Evolutionary conservation across 495 filamentous ascomycete genomes (phyloP).

Genomic region (Letharia lupina): DNA sequence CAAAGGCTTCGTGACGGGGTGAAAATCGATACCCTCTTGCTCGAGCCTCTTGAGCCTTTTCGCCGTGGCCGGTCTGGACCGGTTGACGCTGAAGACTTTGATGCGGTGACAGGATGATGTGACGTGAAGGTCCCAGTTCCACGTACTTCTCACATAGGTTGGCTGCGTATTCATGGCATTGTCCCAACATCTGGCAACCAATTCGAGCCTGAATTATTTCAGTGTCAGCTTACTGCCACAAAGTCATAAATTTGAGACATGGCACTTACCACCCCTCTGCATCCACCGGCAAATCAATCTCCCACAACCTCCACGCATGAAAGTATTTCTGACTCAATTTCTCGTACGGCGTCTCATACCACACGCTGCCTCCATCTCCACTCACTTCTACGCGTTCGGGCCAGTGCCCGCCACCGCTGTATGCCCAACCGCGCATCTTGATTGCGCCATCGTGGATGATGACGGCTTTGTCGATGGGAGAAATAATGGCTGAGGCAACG

Average conservation of each 20-base stretch:
- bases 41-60: constrained; percentile 40
- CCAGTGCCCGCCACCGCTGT: constrained; percentile 51
- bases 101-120: constrained; percentile 49
- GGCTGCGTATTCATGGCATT: constrained; percentile 48
- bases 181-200: constrained; percentile 50
- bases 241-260: no score
- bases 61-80: constrained; percentile 37
- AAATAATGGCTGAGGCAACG: constrained; percentile 51
- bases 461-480: constrained; percentile 43
- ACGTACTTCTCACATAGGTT: constrained; percentile 34
- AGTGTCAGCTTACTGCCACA: no score
- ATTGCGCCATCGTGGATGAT: constrained; percentile 49
- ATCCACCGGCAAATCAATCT: constrained; percentile 46
- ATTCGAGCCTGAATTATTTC: constrained; percentile 36
- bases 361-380: constrained; percentile 48
- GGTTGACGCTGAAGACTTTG: constrained; percentile 50
- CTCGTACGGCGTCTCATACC: constrained; percentile 47
- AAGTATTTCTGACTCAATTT: constrained; percentile 47
- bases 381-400: constrained; percentile 50
- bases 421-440: constrained; percentile 49
- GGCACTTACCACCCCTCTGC: constrained; percentile 38
- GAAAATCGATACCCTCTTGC: constrained; percentile 32
- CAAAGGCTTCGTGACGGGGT: constrained; percentile 39
- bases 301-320: constrained; percentile 48
- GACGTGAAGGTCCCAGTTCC: constrained; percentile 52